Conservation (phyloP, 2,329 filamentous ascomycete genomes). For the Beauveria caledonica region DNA sequence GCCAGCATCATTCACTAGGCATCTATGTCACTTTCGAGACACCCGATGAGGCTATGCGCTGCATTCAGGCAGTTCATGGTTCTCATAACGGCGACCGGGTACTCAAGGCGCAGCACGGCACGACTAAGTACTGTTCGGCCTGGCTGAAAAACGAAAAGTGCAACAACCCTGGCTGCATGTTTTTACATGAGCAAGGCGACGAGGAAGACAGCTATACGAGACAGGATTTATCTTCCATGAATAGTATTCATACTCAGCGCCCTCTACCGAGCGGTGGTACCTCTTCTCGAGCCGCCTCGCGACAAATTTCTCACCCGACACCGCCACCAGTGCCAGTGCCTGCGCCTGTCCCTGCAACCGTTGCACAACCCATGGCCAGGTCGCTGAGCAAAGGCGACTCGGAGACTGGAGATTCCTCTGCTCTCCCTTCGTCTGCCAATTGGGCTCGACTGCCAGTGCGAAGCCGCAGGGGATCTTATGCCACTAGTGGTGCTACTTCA, state of each 20-base stretch:
- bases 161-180: constrained; percentile 95
- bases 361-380: constrained; percentile 59
- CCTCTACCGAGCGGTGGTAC: constrained; percentile 47
- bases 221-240: constrained; percentile 90
- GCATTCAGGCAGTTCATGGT: constrained; percentile 87
- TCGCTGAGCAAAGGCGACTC: constrained; percentile 73
- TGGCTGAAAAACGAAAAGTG: constrained; percentile 92
- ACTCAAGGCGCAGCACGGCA: constrained; percentile 72
- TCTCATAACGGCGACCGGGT: constrained; percentile 84
- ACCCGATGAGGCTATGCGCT: constrained; percentile 81
- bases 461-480: constrained; percentile 67
- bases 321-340: constrained; percentile 26
- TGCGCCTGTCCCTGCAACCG: constrained; percentile 17
- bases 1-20: constrained; percentile 78
- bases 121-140: constrained; percentile 97
- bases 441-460: constrained; percentile 71
- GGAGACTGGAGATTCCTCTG: constrained; percentile 68
- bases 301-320: constrained; percentile 37
- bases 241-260: constrained; percentile 74
- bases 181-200: constrained; percentile 95
- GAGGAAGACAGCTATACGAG: constrained; percentile 95
- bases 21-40: constrained; percentile 97
- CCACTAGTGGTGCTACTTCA: constrained; percentile 71
- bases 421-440: constrained; percentile 85
- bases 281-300: constrained; percentile 45